Base-by-base conservation (phyloP, 176 grass and related monocot genomes). In the Thalia dealbata region DNA sequence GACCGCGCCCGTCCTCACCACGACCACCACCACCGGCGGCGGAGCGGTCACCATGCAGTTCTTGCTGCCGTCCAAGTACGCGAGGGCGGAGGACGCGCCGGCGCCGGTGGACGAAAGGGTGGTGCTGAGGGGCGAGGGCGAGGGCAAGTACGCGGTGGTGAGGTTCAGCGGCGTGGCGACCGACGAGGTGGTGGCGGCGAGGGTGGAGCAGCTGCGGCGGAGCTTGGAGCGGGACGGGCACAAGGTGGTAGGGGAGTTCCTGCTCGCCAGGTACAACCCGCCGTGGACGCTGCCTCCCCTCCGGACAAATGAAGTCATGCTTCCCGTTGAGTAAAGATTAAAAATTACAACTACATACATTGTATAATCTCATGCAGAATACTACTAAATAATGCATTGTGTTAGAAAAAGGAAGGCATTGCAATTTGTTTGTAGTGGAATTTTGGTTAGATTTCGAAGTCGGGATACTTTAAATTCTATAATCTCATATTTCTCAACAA, bases 271-370 rank as follows among this genome's bases (percentile, higher is more conserved):
- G 55, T 97, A 92, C 50, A 97, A 97, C 73, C 93, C 93, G 12
- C 89, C 89, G 1, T 97, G 83, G 81, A 97, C 93, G 35, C 81
- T 97, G 35, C 89, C 93, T 68, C 89, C 85, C n/a, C 87, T 97
- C 16, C 83, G 93, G 70, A 92, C 89, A 73, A 97, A 97, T 68
- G 89, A 92, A 71, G 78, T 97, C 76, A 97, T 97, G 93, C 71
- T 92, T 75, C 93, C 93, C 35, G 64, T 97, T 3, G 81, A 92
- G 58, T 96, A 52, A 88, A 67, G 11, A 1, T 38, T 38, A 38
- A 88, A 67, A 48, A 1, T 38, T 38, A 38, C 32, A 38, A 38
- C 32, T 1, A 38, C 4, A 38, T 38, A 38, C 4, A 38, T 38
- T 38, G 4, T 38, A 38, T 38, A 16, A 3, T 13, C 51, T 14